Evolutionary conservation across 2,329 filamentous ascomycete genomes (phyloP).

Genomic region (Triangularia setosa): DNA sequence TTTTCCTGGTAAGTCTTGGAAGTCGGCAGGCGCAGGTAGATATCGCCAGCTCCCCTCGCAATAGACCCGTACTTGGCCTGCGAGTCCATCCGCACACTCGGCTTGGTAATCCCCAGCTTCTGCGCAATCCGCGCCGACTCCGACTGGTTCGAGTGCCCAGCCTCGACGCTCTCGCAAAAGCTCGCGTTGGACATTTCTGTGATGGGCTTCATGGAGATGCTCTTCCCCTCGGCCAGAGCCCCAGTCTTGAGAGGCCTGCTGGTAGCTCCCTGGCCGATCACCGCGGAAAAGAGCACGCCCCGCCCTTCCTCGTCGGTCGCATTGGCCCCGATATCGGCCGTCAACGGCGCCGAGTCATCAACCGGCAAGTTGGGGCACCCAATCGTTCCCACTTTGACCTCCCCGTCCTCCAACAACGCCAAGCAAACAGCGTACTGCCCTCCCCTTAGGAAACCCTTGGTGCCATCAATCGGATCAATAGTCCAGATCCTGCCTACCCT

Average conservation of each 20-base stretch:
- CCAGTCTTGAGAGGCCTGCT: constrained; percentile 66
- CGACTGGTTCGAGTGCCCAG: constrained; percentile 83
- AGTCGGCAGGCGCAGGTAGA: constrained; percentile 86
- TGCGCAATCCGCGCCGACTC: constrained; percentile 82
- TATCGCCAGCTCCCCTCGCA: constrained; percentile 86
- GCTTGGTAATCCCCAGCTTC: constrained; percentile 79
- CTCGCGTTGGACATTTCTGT: constrained; percentile 73
- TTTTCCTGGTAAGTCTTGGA: constrained; percentile 87
- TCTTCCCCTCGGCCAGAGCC: constrained; percentile 50
- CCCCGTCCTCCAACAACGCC: constrained; percentile 18
- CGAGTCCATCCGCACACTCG: constrained; percentile 90
- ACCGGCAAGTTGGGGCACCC: constrained; percentile 23
- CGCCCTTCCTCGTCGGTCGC: constrained; percentile 70
- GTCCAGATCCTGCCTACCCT: constrained; percentile 19
- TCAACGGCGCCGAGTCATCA: constrained; percentile 66
- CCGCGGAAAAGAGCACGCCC: constrained; percentile 84
- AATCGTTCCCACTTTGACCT: constrained; percentile 21
- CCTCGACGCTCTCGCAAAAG: constrained; percentile 96
- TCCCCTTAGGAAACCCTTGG: constrained; percentile 19
- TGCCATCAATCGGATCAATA: constrained; percentile 25
- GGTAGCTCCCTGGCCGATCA: constrained; percentile 74
- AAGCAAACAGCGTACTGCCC: constrained; percentile 25
- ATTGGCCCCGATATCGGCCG: constrained; percentile 68
- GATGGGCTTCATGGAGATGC: constrained; percentile 77
- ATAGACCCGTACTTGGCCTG: constrained; percentile 98